Evolutionary conservation across 768 basidiomycete genomes (phyloP).

Genomic region (Trametes elegans): DNA sequence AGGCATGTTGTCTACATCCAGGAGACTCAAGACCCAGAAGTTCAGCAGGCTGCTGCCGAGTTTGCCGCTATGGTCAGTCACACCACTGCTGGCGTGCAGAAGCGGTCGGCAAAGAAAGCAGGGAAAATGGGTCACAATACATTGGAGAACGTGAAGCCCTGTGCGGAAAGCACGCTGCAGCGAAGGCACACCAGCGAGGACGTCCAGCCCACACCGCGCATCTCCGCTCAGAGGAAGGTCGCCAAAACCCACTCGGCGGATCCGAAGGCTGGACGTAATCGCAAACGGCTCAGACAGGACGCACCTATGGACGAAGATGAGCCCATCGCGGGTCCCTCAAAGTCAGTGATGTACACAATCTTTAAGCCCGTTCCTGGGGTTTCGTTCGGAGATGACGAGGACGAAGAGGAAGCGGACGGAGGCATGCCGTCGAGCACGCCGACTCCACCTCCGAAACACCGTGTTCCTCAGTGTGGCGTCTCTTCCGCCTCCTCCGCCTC

Average conservation of each 20-base stretch:
- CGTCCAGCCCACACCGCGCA: background rate
- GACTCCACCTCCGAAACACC: conserved; percentile 1
- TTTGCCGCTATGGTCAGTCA: background rate
- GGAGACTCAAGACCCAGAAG: background rate
- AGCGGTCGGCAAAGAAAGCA: background rate
- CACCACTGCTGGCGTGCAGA: no score
- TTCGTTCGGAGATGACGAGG: background rate
- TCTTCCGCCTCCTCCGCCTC: background rate
- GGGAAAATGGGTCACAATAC: background rate
- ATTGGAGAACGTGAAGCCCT: background rate
- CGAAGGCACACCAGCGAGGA: conserved; percentile 2
- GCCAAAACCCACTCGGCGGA: background rate
- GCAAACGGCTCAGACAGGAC: no score
- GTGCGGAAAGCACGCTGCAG: background rate
- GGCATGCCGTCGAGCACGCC: conserved; percentile 8
- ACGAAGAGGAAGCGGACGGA: background rate
- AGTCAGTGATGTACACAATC: background rate
- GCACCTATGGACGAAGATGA: background rate
- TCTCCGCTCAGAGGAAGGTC: background rate
- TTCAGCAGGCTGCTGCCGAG: background rate
- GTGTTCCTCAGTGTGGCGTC: background rate
- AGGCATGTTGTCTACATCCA: background rate
- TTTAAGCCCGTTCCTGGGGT: background rate
- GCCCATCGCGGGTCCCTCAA: background rate
- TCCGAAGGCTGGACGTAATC: background rate